phyloP scores from a whole-genome alignment of 371 early-diverging fungal genomes.

The Saksenaea oblongispora region DNA sequence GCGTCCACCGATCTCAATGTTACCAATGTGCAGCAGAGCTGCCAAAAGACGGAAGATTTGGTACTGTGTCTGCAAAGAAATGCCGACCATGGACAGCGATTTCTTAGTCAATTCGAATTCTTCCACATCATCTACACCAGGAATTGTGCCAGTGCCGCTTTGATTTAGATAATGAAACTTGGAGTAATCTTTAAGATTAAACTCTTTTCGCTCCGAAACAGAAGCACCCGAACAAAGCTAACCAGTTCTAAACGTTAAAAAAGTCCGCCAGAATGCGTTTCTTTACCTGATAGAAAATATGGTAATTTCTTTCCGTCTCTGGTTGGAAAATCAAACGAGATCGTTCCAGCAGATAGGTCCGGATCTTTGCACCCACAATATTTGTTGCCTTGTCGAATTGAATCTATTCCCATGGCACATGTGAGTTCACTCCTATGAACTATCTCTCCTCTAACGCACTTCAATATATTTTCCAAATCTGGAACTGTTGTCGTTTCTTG shows the following conservation, averaged over 20 bases:
- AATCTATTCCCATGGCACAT: constrained; percentile 47
- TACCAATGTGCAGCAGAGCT: constrained; percentile 91
- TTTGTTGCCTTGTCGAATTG: constrained; percentile 76
- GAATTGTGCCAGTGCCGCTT: constrained; percentile 79
- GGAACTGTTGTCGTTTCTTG: constrained; percentile 97
- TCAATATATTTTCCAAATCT: constrained; percentile 99
- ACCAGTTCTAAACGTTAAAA: not conserved
- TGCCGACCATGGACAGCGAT: constrained; percentile 84
- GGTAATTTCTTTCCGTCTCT: constrained; percentile 94
- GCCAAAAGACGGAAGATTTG: constrained; percentile 88
- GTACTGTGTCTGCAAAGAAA: constrained; percentile 84
- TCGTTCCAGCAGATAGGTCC: constrained; percentile 97
- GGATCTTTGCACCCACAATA: constrained; percentile 94
- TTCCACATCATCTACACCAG: constrained; percentile 87
- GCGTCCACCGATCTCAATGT: constrained; percentile 81
- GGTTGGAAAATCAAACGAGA: constrained; percentile 97
- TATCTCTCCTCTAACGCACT: constrained; percentile 26
- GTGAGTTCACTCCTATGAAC: not conserved
- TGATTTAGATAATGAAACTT: constrained; percentile 88
- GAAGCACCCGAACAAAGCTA: constrained; percentile 89
- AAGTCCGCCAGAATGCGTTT: too few relatives aligned
- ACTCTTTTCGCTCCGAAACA: constrained; percentile 75
- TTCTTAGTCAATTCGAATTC: constrained; percentile 90
- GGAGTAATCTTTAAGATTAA: constrained; percentile 75
- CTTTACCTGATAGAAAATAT: constrained; percentile 95